Base-by-base conservation (phyloP, 345 rosid genomes). In the Camelina sativa region DNA sequence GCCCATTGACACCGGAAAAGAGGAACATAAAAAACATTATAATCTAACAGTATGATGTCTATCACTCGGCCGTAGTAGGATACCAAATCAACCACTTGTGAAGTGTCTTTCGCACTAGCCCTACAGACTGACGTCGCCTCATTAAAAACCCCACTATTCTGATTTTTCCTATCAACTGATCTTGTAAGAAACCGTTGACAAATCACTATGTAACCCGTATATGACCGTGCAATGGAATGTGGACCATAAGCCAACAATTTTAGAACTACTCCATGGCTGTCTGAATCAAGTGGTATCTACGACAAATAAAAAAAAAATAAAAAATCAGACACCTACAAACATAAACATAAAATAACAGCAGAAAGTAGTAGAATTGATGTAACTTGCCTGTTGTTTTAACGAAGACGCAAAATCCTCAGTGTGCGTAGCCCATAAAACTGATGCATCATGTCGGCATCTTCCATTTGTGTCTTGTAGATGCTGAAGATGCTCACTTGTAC, bases 261-360 rank as follows among this genome's bases (percentile, higher is more conserved):
- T 2, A 40, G 13, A 2, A 9, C 10, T 3, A 11, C 13, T 10
- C 13, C 44, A 10, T 40, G 44, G 0, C 44, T 0, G 13, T 40
- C 12, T 40, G 13, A 40, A 40, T 11, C 13, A 10, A 40, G 44
- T 3, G 12, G 44, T 40, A 40, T 40, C 44, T 40, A 40, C 11
- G 0, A 40, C 1, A 40, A 3, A 3, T 10, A 40, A 7, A 8
- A 35, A 0, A 35, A 7, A 40, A 8, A n/a, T n/a, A 2, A 40
- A 40, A 40, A 8, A 1, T 40, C 13, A 40, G 44, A 35, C 8
- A 7, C 37, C 2, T 6, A 34, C 8, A 6, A 7, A 7, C 37
- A 6, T 6, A 7, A 34, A 1, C 2, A 1, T 6, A 0, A 34
- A 1, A 6, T 34, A 6, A 6, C 0, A 34, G 7, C 3, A 0